These are phyloP conservation scores for Nannizzia gypsea DNA, from an alignment of 2,329 filamentous ascomycete genomes.

Conservation along the genomic window DNA sequence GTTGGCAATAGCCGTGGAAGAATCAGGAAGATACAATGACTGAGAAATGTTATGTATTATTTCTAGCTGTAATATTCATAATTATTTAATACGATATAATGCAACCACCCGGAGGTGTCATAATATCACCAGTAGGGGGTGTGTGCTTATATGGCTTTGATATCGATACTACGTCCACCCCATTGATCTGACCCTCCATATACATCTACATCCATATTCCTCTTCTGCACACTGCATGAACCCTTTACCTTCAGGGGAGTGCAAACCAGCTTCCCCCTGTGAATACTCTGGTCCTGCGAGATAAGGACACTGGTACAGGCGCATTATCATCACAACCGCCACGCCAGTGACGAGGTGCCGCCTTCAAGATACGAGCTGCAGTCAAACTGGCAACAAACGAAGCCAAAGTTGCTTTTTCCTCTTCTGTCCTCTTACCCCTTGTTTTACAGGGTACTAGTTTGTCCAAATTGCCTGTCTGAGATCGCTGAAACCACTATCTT, in stretches of 20 bases:
- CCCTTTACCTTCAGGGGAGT: background rate
- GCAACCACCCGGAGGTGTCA: too few species aligned
- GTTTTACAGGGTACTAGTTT: background rate
- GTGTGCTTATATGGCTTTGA: too few species aligned
- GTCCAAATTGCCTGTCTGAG: background rate
- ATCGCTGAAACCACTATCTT: background rate
- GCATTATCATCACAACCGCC: background rate
- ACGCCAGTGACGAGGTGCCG: background rate
- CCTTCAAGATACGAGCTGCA: background rate
- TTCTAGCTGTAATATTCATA: too few species aligned
- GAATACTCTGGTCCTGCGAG: background rate
- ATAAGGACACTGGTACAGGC: background rate
- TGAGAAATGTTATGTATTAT: too few species aligned
- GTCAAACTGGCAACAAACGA: background rate
- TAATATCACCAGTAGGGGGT: too few species aligned
- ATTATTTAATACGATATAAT: too few species aligned
- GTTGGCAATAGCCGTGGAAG: background rate
- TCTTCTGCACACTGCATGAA: too few species aligned
- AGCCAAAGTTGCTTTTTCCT: background rate
- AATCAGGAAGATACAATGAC: too few species aligned
- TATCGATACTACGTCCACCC: too few species aligned
- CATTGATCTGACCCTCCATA: too few species aligned
- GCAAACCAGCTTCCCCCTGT: background rate
- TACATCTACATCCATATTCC: too few species aligned
- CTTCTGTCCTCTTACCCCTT: background rate